Evolutionary conservation across 768 basidiomycete genomes (phyloP), one percentile per base, ranked within the genome.

Genomic region (Auriculariales sp.): DNA sequence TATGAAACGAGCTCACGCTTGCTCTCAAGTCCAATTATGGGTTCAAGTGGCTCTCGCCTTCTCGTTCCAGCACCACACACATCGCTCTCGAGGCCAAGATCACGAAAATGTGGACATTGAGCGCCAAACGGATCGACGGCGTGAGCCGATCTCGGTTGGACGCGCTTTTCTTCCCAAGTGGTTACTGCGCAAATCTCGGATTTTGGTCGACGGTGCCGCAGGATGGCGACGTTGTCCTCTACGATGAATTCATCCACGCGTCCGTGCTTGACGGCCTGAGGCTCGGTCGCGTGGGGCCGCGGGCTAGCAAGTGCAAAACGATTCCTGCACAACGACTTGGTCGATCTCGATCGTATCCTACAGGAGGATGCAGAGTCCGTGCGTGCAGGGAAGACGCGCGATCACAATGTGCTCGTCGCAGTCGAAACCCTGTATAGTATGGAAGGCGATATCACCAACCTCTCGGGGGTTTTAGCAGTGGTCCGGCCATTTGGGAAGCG

Each of bases 41-140:
- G 93, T n/a, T 87, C 92, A 1, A 81, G 89, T 0, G 91, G 90
- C 14, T 94, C 90, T 3, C 71, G 93, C 3, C 71, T 98, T 0
- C 75, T 95, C 27, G 83, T 90, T 48, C 83, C 87, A 57, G 78
- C 78, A 5, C 72, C 73, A 6, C 78, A 0, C 92, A 95, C 63
- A 67, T 65, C 17, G 67, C 71, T 6, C 72, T 98, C 34, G 93
- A 98, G 60, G 64, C 63, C n/a, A n/a, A n/a, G n/a, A n/a, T n/a
- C n/a, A n/a, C n/a, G n/a, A n/a, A n/a, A n/a, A n/a, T n/a, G n/a
- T n/a, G n/a, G n/a, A n/a, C n/a, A n/a, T n/a, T n/a, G n/a, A n/a
- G n/a, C n/a, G n/a, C n/a, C n/a, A n/a, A n/a, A 3, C 76, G 90
- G 2, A 69, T 92, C 7, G 68, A 69, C 3, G 55, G 47, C 2